Conservation (phyloP, 1,284 basidiomycete species). For the Pseudozyma hubeiensis region DNA sequence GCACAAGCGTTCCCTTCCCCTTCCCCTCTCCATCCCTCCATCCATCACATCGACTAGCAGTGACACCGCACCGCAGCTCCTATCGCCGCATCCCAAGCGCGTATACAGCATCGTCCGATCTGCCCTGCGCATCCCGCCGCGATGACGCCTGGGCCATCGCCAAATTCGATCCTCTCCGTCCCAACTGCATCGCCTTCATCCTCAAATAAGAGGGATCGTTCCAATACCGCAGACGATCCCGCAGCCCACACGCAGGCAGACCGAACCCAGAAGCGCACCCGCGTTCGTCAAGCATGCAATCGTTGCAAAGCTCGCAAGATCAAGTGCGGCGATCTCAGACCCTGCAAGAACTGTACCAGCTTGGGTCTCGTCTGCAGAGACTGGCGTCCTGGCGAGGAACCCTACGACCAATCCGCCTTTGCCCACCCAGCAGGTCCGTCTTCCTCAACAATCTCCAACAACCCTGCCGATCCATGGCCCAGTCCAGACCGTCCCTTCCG, state of each 20-base stretch:
- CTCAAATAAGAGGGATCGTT: slow-evolving; percentile 31
- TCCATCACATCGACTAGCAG: too few relatives aligned
- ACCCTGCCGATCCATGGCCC: slow-evolving; percentile 20
- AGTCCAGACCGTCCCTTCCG: slow-evolving; percentile 10
- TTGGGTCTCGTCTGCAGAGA: slow-evolving; percentile 45
- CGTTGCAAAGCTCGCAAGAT: slow-evolving; percentile 55
- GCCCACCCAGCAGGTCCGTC: slow-evolving; percentile 31
- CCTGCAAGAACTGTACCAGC: slow-evolving; percentile 50
- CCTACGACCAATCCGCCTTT: slow-evolving; percentile 17
- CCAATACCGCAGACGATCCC: slow-evolving; percentile 22
- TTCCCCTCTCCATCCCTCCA: too few relatives aligned
- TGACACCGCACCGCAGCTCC: not conserved
- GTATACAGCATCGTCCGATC: not conserved
- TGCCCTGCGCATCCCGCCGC: not conserved
- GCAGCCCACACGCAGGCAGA: slow-evolving; percentile 14
- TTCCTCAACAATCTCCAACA: slow-evolving; percentile 7
- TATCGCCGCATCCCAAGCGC: not conserved
- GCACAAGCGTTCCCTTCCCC: too few relatives aligned
- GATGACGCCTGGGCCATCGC: slow-evolving; percentile 36
- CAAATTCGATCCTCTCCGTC: slow-evolving; percentile 20
- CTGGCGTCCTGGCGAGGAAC: slow-evolving; percentile 51
- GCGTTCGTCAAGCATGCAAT: slow-evolving; percentile 51
- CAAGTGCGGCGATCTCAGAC: slow-evolving; percentile 49
- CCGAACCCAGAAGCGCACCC: slow-evolving; percentile 33
- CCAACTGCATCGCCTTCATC: slow-evolving; percentile 24